Evolutionary conservation across 2,329 filamentous ascomycete genomes (phyloP).

Genomic region (Penicillium expansum): DNA sequence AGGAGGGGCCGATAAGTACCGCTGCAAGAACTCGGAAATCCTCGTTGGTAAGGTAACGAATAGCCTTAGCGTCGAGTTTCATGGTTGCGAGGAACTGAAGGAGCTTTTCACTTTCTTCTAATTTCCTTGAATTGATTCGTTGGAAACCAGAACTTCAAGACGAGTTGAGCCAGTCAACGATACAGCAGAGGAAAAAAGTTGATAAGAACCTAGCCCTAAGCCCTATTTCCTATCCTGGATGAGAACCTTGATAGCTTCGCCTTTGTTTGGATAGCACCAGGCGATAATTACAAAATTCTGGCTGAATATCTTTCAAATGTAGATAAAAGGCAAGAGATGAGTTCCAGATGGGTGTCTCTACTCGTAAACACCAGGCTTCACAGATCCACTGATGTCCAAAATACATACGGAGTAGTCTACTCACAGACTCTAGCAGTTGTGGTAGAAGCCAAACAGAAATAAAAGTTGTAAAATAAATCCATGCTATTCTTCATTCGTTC

Average conservation of each 20-base stretch:
- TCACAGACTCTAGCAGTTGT: conserved; percentile 1
- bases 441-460: conserved; percentile 8
- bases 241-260: conserved; percentile 10
- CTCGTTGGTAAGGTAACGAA: conserved; percentile 87
- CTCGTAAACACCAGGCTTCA: not conserved
- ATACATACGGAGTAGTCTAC: conserved; percentile 10
- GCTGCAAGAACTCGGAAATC: conserved; percentile 95
- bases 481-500: conserved; percentile 35
- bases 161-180: conserved; percentile 6
- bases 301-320: not conserved
- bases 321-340: too few species aligned
- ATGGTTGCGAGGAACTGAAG: conserved; percentile 51
- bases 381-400: not conserved
- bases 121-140: not conserved
- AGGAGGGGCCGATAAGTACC: conserved; percentile 54
- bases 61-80: conserved; percentile 91
- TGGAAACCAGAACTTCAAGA: not conserved
- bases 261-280: not conserved
- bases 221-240: conserved; percentile 37
- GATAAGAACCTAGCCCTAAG: conserved; percentile 37
- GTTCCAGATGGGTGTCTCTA: not conserved
- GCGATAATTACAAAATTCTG: not conserved
- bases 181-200: conserved; percentile 31
- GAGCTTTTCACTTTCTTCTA: not conserved
- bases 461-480: conserved; percentile 22